Evolutionary conservation across 306 rosid genomes (phyloP).

Genomic region (Vigna trinervia): DNA sequence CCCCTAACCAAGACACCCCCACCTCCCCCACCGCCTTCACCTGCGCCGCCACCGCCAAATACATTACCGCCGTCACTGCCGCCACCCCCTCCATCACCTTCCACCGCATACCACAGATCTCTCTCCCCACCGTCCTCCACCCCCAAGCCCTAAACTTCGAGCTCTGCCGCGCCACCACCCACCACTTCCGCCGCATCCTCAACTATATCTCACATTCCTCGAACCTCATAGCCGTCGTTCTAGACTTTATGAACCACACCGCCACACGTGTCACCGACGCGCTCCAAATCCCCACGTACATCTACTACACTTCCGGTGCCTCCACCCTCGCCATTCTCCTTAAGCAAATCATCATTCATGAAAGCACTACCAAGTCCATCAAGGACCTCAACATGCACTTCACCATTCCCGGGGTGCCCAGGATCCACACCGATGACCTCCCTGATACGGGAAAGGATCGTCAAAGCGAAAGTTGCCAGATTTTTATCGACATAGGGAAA

Average conservation of each 20-base stretch:
- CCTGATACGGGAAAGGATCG: neutral
- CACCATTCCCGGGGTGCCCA: slow-evolving; percentile 48
- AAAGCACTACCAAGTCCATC: slow-evolving; percentile 33
- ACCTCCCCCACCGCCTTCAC: slow-evolving; percentile 11
- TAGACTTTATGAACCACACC: slow-evolving; percentile 50
- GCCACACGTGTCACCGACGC: slow-evolving; percentile 10
- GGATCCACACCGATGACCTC: neutral
- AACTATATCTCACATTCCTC: slow-evolving; percentile 14
- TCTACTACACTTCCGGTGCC: slow-evolving; percentile 46
- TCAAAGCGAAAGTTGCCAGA: neutral
- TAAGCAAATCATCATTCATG: slow-evolving; percentile 10
- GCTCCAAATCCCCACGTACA: slow-evolving; percentile 49
- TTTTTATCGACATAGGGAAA: neutral
- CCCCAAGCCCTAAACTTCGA: neutral
- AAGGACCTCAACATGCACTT: slow-evolving; percentile 42
- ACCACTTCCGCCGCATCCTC: neutral
- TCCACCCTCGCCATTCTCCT: slow-evolving; percentile 30
- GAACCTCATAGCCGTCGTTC: slow-evolving; percentile 38
- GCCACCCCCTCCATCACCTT: slow-evolving; percentile 38
- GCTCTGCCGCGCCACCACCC: slow-evolving; percentile 1
- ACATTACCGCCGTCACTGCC: slow-evolving; percentile 45
- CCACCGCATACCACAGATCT: slow-evolving; percentile 30
- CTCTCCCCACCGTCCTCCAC: neutral
- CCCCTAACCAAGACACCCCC: slow-evolving; percentile 29
- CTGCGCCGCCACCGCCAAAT: slow-evolving; percentile 35